Evolutionary conservation across 2,329 filamentous ascomycete genomes (phyloP).

Genomic region (Endothia cerciana): DNA sequence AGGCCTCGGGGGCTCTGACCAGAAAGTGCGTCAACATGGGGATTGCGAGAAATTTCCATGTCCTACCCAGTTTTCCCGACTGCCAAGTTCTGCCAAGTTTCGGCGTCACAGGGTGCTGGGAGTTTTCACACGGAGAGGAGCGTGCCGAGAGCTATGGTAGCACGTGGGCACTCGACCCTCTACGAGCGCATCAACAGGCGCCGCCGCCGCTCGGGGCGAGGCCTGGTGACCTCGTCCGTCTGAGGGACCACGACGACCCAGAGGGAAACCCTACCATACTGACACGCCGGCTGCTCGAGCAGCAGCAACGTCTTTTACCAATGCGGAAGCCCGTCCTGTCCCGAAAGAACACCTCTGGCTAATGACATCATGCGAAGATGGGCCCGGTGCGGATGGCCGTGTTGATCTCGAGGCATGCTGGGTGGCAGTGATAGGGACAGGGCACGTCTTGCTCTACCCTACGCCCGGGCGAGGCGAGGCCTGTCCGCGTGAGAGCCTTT

Average conservation of each 20-base stretch:
- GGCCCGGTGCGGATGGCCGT: constrained; percentile 19
- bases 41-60: constrained; percentile 14
- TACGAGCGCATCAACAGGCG: neutral
- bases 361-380: constrained; percentile 34
- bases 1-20: neutral
- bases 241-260: neutral
- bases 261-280: neutral
- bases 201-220: neutral
- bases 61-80: constrained; percentile 3
- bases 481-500: no score
- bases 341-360: constrained; percentile 23
- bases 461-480: no score
- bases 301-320: constrained; percentile 9
- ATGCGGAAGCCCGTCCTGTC: constrained; percentile 13
- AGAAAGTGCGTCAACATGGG: constrained; percentile 6
- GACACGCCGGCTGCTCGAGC: neutral
- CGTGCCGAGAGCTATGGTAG: neutral
- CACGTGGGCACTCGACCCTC: neutral
- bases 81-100: constrained; percentile 28
- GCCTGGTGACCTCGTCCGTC: neutral
- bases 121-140: neutral
- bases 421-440: neutral
- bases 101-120: neutral
- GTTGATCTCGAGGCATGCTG: constrained; percentile 28
- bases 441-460: no score